Base-by-base conservation (phyloP, 2,329 filamentous ascomycete genomes). In the Fusarium nematophilum region DNA sequence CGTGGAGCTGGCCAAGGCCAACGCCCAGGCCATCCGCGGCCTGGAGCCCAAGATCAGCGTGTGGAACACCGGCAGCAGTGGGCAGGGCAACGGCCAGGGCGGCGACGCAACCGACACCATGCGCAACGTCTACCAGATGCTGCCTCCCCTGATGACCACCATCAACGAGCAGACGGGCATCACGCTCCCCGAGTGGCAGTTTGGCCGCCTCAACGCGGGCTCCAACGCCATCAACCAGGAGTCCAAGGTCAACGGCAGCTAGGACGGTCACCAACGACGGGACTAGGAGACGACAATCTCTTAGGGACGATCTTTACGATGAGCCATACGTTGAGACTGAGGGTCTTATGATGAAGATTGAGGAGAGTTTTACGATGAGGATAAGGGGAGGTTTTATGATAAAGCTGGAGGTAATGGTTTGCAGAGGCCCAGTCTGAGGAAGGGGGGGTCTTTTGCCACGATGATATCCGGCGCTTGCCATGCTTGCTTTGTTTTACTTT, bases 121-220 rank as follows among this genome's bases (percentile, higher is more conserved):
- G 76, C 83, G 91, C 63, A 93, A 94, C 66, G 83, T 96, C 30
- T 93, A 95, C 78, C 92, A 95, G 80, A 90, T 88, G 72, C 79
- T 96, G 58, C 92, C 92, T 29, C 92, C 92, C 5, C 81, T 96
- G 15, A 88, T 96, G 78, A 87, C 84, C 9, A 96, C 92, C 0
- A 94, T 96, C 69, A 89, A 95, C 66, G 92, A 96, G 57, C 92
- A 96, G 80, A 96, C 92, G 0, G 92, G 92, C 1, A 93, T 96
- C 69, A 83, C 84, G 1, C 86, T 93, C 6, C 92, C 92, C 1
- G 85, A 85, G 68, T 96, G 92, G 92, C 85, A 88, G 72, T 87
- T 87, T 70, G 85, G 85, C 0, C 73, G 70, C 51, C 59, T 79
- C 51, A 74, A 74, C 13, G 76, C 75, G 6, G 71, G 67, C 5